phyloP scores from a whole-genome alignment of 768 basidiomycete genomes.

The Calocybe gangraenosa region DNA sequence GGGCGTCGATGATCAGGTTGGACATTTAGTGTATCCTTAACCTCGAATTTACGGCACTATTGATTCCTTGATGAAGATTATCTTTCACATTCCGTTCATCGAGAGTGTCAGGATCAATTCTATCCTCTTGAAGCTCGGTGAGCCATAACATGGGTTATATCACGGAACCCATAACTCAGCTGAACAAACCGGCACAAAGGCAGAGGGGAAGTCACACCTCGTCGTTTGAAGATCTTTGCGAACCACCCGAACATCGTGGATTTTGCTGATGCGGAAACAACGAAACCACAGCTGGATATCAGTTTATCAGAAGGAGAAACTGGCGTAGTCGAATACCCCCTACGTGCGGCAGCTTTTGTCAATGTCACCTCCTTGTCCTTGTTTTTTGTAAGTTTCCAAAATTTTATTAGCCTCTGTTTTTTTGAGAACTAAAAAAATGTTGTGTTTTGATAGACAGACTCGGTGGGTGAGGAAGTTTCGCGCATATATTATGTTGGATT shows the following conservation, averaged over 20 bases:
- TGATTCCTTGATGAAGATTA: constrained; percentile 44
- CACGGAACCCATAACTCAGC: not conserved
- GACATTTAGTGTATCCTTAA: constrained; percentile 8
- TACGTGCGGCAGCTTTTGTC: constrained; percentile 71
- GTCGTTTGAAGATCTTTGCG: constrained; percentile 70
- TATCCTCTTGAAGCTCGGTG: constrained; percentile 73
- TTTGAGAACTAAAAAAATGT: too few species aligned
- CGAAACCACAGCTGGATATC: constrained; percentile 68
- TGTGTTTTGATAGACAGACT: constrained; percentile 46
- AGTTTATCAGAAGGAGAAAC: constrained; percentile 68
- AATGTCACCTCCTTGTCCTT: constrained; percentile 71
- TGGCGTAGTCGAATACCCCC: constrained; percentile 69
- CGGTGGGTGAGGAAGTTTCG: constrained; percentile 60
- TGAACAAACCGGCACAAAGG: constrained; percentile 29
- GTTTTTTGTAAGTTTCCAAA: constrained; percentile 62
- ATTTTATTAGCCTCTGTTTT: not conserved
- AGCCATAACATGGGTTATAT: not conserved
- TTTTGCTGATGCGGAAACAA: constrained; percentile 67
- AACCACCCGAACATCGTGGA: constrained; percentile 75
- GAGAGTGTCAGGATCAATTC: constrained; percentile 76
- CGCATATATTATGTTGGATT: constrained; percentile 81
- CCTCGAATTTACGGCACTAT: constrained; percentile 8
- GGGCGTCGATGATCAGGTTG: constrained; percentile 81
- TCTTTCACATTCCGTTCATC: constrained; percentile 78
- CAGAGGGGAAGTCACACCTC: constrained; percentile 73